A percentile compares a stretch with the other conserved stretches of the same genome.
Evolutionary conservation across 345 rosid species (phyloP).

Genomic region (Raphanus sativus): DNA sequence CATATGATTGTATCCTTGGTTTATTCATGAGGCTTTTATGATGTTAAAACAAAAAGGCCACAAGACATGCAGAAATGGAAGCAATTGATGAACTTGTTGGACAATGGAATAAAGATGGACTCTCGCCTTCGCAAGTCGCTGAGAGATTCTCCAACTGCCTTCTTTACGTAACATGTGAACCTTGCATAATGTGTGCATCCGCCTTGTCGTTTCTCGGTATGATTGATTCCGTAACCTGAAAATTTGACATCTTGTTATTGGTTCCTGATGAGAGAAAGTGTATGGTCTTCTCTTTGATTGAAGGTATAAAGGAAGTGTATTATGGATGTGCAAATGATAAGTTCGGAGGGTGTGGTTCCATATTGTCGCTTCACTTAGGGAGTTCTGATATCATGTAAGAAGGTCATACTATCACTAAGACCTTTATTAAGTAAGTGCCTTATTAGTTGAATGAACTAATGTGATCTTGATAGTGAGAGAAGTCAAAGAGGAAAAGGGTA

Average conservation of each 20-base stretch:
- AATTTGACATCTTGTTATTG: background rate
- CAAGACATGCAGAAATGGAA: conserved; percentile 96
- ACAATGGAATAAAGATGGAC: conserved; percentile 59
- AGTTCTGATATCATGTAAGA: conserved; percentile 38
- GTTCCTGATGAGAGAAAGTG: background rate
- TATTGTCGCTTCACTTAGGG: conserved; percentile 57
- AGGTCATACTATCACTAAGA: conserved; percentile 15
- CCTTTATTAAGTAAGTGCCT: background rate
- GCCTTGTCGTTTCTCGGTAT: conserved; percentile 76
- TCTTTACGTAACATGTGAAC: conserved; percentile 87
- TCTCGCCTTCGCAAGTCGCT: conserved; percentile 55
- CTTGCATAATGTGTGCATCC: conserved; percentile 91
- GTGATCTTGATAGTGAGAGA: conserved; percentile 35
- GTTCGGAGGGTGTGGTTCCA: conserved; percentile 88
- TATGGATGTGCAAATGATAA: conserved; percentile 83
- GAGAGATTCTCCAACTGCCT: conserved; percentile 58
- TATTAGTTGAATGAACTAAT: background rate
- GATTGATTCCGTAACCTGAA: background rate
- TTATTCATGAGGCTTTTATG: background rate
- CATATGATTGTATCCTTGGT: background rate
- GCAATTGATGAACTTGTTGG: conserved; percentile 67
- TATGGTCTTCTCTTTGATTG: background rate
- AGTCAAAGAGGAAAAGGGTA: conserved; percentile 44
- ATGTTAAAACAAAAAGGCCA: conserved; percentile 47
- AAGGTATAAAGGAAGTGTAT: conserved; percentile 58